Base-by-base conservation (phyloP, 306 rosid genomes). In the Abrus pulchellus region DNA sequence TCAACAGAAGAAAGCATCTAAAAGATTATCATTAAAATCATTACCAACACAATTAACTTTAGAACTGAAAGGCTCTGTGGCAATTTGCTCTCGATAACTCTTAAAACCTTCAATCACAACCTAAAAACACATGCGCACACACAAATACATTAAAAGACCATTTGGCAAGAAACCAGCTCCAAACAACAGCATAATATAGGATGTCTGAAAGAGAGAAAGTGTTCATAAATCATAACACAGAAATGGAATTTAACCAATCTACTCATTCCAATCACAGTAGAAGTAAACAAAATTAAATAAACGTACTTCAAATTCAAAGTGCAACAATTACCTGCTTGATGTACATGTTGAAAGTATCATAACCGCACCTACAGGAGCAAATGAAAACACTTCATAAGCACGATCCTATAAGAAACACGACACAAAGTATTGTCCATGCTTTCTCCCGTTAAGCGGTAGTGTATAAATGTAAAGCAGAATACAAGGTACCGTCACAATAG, bases 11-110 rank as follows among this genome's bases (percentile, higher is more conserved):
- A 71, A 60, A 81, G n/a, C 61, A 84, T 71, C 33, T 48, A 69
- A 62, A 74, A 77, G 75, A 14, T 49, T 44, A n/a, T 27, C 72
- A 61, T 70, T 56, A 65, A 73, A 74, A 78, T 63, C 55, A 78
- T 89, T 95, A 95, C 99, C 99, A 86, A 95, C 98, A 72, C 99
- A 95, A n/a, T 93, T 95, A 81, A 95, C 88, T 93, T 89, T 95
- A 8, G 99, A 84, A 86, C 99, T 95, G 92, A 95, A 95, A 74
- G 97, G 89, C 84, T 95, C 99, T 4, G 99, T 91, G 57, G 98
- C 92, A 49, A 93, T 76, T 86, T 95, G 98, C 86, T 93, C 99
- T 74, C 82, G 85, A 84, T 95, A 95, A 88, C 99, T 95, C 94
- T 91, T 95, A 85, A 91, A 95, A 77, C 98, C 98, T 81, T 95